Evolutionary conservation across 2,329 filamentous ascomycete species (phyloP).

Genomic region (Aspergillus aculeatinus): DNA sequence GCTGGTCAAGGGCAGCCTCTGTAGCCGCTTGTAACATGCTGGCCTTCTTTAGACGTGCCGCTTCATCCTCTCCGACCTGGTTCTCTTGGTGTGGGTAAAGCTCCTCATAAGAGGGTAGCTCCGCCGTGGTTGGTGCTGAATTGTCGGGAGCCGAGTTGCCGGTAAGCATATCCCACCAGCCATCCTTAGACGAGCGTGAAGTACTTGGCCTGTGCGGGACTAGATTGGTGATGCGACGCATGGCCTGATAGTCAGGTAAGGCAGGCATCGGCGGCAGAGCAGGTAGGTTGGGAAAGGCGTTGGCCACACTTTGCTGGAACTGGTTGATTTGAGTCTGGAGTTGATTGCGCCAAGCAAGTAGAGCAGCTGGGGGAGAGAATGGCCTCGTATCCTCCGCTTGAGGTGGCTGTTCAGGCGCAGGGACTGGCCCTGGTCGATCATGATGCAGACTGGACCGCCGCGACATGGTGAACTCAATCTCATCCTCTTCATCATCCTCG

Average conservation of each 20-base stretch:
- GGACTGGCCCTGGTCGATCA: conserved; percentile 28
- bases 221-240: conserved; percentile 70
- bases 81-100: conserved; percentile 60
- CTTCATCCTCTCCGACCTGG: conserved; percentile 32
- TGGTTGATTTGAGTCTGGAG: conserved; percentile 72
- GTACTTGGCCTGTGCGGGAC: conserved; percentile 66
- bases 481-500: conserved; percentile 26
- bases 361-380: conserved; percentile 59
- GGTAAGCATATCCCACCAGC: conserved; percentile 69
- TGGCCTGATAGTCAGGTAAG: conserved; percentile 70
- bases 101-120: conserved; percentile 76
- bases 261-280: conserved; percentile 61
- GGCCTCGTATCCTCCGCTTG: conserved; percentile 29
- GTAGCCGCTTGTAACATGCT: conserved; percentile 44
- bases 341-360: conserved; percentile 71
- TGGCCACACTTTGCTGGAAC: conserved; percentile 68
- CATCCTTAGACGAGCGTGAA: conserved; percentile 41
- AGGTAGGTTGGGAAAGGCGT: conserved; percentile 64
- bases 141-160: conserved; percentile 36
- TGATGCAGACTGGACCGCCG: conserved; percentile 39
- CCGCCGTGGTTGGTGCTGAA: conserved; percentile 44
- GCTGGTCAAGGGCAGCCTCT: conserved; percentile 46
- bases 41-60: conserved; percentile 43
- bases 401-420: conserved; percentile 25
- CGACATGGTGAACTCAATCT: conserved; percentile 31